Evolutionary conservation across 495 filamentous ascomycete genomes (phyloP), one percentile per base, ranked within the genome.

Genomic region (Hypoxylon fragiforme): DNA sequence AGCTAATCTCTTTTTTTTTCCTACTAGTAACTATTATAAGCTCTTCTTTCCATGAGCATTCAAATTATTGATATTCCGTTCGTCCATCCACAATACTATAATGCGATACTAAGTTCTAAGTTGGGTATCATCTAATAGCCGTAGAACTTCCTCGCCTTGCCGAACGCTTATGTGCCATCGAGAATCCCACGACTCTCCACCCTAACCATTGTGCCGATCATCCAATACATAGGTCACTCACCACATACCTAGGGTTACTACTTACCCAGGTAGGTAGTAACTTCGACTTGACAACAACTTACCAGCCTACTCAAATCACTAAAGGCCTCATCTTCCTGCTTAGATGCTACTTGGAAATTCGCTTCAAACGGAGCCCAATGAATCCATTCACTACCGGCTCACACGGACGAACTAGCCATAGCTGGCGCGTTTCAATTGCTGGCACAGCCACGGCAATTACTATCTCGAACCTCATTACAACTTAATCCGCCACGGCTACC

Each of bases 361-460:
- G 36, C 30, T 54, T 61, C 47, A 42, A 39, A 15, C 31, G 47
- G 39, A 51, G 20, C 28, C 47, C 51, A 47, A 60, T 61, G 58
- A 61, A 40, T 51, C 43, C 36, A 35, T 37, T 31, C 58, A 46
- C 41, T 42, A 48, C 18, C 37, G 37, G 37, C 22, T 12, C 37
- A 39, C 18, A 45, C 47, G 22, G 31, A 61, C 46, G 19, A 35
- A 38, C 37, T 34, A 36, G 51, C 47, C 52, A 38, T 51, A 47
- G 48, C 52, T 39, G 47, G 58, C 58, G 47, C 58, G 38, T 44
- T 46, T 21, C 30, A 35, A 52, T 43, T 19, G 13, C 35, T 19
- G 18, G 37, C 31, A 36, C 7, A 51, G 44, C 47, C 19, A 51
- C 31, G 18, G 40, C 20, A 6, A 44, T 15, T 8, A 14, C 5